Evolutionary conservation across 768 basidiomycete genomes (phyloP), one percentile per base, ranked within the genome.

Genomic region (Chiua virens): DNA sequence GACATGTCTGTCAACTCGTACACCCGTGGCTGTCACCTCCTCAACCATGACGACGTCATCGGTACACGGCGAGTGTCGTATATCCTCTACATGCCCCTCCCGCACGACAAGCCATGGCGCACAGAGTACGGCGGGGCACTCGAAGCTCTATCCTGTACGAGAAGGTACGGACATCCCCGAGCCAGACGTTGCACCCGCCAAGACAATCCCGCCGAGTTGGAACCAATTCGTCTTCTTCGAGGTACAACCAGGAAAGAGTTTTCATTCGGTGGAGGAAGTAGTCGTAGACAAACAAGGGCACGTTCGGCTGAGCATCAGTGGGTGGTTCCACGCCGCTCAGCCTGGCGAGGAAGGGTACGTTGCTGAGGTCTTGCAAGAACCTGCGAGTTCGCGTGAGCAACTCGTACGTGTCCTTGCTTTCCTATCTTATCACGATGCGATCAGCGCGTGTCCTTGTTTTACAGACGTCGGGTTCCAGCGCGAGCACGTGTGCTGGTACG

Each of bases 21-120:
- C 71, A 87, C 85, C 18, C 82, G 86, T 54, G 92, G 93, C 40
- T 97, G 87, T 67, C 94, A 98, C 71, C 81, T 98, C 10, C 85
- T 98, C 62, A 92, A 96, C 70, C 96, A 98, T 75, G 96, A 98
- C 83, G 96, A 98, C 68, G 95, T 96, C 22, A 98, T 98, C 64
- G 93, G 93, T 54, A 82, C 92, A 8, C 87, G 96, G 22, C 83
- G 92, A 37, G 89, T 98, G 47, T 95, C 92, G 1, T 98, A 96
- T 75, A 96, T 98, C 71, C 85, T 98, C 43, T 98, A 98, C 73
- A 89, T 98, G 79, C 95, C 95, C 18, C 78, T 87, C 56, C 86
- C 87, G 23, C 71, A 77, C 66, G 79, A 79, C 61, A 75, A 83
- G 53, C 76, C 82, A 41, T 98, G 96, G 96, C 80, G 87, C 64